These are phyloP conservation scores for Chaetomium fimeti DNA, from an alignment of 495 filamentous ascomycete genomes.

Conservation along the genomic window DNA sequence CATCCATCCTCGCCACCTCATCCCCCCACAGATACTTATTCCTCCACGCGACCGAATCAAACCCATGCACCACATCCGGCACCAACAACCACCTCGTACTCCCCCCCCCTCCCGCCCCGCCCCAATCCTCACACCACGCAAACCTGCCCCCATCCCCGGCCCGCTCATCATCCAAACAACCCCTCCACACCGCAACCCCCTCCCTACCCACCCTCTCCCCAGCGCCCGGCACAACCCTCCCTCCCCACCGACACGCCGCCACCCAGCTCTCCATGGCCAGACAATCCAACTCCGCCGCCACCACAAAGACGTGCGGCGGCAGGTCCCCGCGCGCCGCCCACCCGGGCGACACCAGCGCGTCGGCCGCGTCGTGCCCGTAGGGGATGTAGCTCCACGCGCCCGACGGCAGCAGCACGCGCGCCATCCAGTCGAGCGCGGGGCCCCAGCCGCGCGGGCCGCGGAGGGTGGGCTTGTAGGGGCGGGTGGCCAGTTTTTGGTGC, in stretches of 20 bases:
- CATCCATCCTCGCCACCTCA: constrained; percentile 34
- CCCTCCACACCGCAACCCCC: constrained; percentile 26
- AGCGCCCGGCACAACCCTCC: constrained; percentile 26
- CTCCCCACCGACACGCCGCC: constrained; percentile 35
- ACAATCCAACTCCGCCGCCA: constrained; percentile 53
- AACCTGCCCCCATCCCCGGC: constrained; percentile 30
- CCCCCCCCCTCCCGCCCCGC: constrained; percentile 15
- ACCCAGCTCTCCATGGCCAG: constrained; percentile 40
- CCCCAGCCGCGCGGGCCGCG: constrained; percentile 30
- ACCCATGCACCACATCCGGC: constrained; percentile 43
- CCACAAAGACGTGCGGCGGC: constrained; percentile 46
- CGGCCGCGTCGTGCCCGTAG: constrained; percentile 24
- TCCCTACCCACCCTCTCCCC: constrained; percentile 32
- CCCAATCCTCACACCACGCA: constrained; percentile 34
- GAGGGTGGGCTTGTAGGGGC: constrained; percentile 37
- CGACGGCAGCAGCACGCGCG: constrained; percentile 21
- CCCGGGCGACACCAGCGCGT: constrained; percentile 36
- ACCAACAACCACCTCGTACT: constrained; percentile 41
- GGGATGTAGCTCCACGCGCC: constrained; percentile 32
- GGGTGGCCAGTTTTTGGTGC: constrained; percentile 28
- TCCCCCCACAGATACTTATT: constrained; percentile 29
- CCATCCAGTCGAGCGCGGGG: constrained; percentile 33
- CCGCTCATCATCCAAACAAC: constrained; percentile 30
- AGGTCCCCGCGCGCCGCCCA: constrained; percentile 35
- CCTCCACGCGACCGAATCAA: constrained; percentile 33